phyloP scores from a whole-genome alignment of 495 filamentous ascomycete genomes.

The Penicillium arizonense region DNA sequence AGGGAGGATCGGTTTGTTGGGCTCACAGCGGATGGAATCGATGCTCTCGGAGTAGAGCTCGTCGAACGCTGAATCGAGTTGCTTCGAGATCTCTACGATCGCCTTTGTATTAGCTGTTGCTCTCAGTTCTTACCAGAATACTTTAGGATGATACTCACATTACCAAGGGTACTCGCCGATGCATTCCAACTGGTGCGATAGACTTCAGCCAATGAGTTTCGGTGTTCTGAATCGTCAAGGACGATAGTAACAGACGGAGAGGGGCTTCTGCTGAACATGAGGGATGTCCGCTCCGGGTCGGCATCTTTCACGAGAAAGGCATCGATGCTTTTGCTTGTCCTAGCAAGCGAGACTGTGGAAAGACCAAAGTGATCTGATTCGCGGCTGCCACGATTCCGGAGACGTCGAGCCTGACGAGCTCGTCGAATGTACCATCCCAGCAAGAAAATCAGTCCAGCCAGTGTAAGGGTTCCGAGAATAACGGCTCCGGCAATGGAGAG shows the following conservation, averaged over 20 bases:
- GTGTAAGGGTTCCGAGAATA: constrained; percentile 12
- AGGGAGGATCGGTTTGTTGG: no score
- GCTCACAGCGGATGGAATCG: no score
- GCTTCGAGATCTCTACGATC: no score
- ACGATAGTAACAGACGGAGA: constrained; percentile 25
- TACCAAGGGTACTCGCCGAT: constrained; percentile 3
- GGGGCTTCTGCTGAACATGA: constrained; percentile 28
- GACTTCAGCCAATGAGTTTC: constrained; percentile 4
- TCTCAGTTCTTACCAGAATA: no score
- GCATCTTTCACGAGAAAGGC: constrained; percentile 25
- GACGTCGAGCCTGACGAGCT: constrained; percentile 6
- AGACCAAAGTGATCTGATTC: constrained; percentile 13
- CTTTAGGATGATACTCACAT: no score
- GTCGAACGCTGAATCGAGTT: no score
- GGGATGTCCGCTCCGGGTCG: constrained; percentile 22
- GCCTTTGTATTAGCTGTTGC: no score
- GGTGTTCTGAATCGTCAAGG: constrained; percentile 10
- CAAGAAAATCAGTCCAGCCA: constrained; percentile 15
- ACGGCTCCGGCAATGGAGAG: constrained; percentile 18
- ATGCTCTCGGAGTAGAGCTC: no score
- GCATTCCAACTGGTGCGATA: constrained; percentile 8
- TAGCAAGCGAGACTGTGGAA: constrained; percentile 16
- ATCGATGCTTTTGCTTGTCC: constrained; percentile 17
- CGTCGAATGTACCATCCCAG: constrained; percentile 10
- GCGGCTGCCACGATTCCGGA: constrained; percentile 4